Evolutionary conservation across 2,329 filamentous ascomycete genomes (phyloP).

Genomic region (Clonostachys rosea): DNA sequence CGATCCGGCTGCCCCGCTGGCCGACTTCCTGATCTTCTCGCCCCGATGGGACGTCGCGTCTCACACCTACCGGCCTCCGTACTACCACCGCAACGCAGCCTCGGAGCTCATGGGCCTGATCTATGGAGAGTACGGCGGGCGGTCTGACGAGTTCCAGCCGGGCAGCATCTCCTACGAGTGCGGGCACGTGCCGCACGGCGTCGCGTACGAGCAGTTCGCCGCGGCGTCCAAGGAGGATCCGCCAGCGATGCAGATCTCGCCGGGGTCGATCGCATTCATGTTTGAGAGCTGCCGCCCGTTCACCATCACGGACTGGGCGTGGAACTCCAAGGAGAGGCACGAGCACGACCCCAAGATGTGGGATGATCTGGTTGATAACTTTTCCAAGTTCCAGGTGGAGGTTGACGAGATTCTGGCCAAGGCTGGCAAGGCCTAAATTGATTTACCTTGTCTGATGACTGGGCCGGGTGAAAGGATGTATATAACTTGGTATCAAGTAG

Average conservation of each 20-base stretch:
- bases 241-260: conserved; percentile 37
- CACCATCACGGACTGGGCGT: conserved; percentile 52
- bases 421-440: neutral
- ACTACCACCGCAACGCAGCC: conserved; percentile 59
- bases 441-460: too few relatives aligned
- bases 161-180: conserved; percentile 35
- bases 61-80: conserved; percentile 59
- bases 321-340: conserved; percentile 26
- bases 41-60: conserved; percentile 60
- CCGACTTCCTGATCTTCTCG: conserved; percentile 65
- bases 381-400: conserved; percentile 18
- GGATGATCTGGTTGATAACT: conserved; percentile 49
- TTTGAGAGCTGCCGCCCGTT: conserved; percentile 48
- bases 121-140: conserved; percentile 42
- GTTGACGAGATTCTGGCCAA: conserved; percentile 1
- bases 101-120: conserved; percentile 53
- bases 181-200: conserved; percentile 42
- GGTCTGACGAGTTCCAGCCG: conserved; percentile 36
- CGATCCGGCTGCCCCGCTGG: conserved; percentile 46
- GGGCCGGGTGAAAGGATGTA: too few relatives aligned
- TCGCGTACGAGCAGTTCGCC: conserved; percentile 36
- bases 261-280: conserved; percentile 44
- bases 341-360: conserved; percentile 47
- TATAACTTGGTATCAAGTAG: too few relatives aligned
- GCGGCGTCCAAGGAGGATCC: conserved; percentile 39